A percentile compares a stretch with the other conserved stretches of the same genome.
phyloP scores from a whole-genome alignment of 225 moss, liverwort and hornwort species.

The Asterella californica region DNA sequence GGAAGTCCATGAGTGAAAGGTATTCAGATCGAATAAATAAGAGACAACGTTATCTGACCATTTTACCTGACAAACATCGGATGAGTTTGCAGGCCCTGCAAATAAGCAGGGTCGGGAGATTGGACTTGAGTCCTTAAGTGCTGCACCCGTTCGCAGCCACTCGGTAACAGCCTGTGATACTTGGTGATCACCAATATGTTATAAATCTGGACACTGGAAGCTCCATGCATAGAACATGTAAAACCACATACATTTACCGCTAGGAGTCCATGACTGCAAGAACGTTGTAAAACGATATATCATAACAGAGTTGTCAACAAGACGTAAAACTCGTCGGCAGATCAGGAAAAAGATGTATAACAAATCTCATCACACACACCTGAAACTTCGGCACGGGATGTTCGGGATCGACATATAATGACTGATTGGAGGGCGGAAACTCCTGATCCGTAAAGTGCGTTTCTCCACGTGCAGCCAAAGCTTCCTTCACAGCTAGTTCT shows the following conservation, averaged over 20 bases:
- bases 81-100: conserved; percentile 77
- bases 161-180: conserved; percentile 65
- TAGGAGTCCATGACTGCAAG: too few relatives aligned
- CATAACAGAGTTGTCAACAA: too few relatives aligned
- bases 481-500: conserved; percentile 93
- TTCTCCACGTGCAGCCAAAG: conserved; percentile 85
- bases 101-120: conserved; percentile 66
- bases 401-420: conserved; percentile 79
- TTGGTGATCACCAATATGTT: neutral
- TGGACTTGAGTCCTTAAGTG: conserved; percentile 52
- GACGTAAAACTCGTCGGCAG: too few relatives aligned
- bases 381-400: conserved; percentile 82
- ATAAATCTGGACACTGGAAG: too few relatives aligned
- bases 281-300: too few relatives aligned
- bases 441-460: conserved; percentile 89
- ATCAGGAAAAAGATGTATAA: too few relatives aligned
- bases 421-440: conserved; percentile 82
- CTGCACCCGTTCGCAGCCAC: conserved; percentile 80
- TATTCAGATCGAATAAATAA: too few relatives aligned
- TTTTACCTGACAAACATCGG: conserved; percentile 87
- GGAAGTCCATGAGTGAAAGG: too few relatives aligned
- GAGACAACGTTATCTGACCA: neutral
- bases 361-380: conserved; percentile 33
- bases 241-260: too few relatives aligned
- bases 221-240: too few relatives aligned